These are phyloP conservation scores for Sugiyamaella pinicola DNA, from an alignment of 1,139 yeast species.

Conservation along the genomic window DNA sequence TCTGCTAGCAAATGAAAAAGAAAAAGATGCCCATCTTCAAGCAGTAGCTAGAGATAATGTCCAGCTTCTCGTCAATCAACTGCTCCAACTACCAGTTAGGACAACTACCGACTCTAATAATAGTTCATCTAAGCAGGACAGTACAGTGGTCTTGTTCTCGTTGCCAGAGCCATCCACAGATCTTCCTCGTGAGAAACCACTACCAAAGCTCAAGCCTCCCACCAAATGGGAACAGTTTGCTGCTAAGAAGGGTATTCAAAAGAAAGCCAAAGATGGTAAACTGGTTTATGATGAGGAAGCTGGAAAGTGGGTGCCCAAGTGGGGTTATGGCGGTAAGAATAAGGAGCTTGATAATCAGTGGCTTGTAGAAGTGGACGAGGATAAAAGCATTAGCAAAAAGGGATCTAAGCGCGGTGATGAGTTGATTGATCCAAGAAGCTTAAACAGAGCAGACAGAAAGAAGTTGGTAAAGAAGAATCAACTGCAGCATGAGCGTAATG, in stretches of 20 bases:
- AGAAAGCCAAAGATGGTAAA: constrained; percentile 89
- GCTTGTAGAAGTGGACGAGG: constrained; percentile 92
- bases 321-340: constrained; percentile 97
- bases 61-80: constrained; percentile 86
- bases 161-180: constrained; percentile 82
- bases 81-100: constrained; percentile 84
- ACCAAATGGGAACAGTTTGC: constrained; percentile 99
- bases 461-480: constrained; percentile 81
- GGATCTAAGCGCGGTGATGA: constrained; percentile 54
- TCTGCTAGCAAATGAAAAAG: constrained; percentile 62
- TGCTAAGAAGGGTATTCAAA: constrained; percentile 87
- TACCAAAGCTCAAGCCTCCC: constrained; percentile 88
- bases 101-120: constrained; percentile 72
- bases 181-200: constrained; percentile 92
- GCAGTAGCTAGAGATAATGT: constrained; percentile 87
- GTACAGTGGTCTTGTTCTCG: constrained; percentile 78
- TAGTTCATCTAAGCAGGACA: constrained; percentile 62
- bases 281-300: constrained; percentile 85
- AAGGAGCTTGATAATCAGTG: constrained; percentile 87
- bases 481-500: constrained; percentile 82
- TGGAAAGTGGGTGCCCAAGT: constrained; percentile 96
- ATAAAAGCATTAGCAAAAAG: constrained; percentile 45
- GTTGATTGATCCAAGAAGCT: constrained; percentile 81
- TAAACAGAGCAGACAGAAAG: constrained; percentile 82
- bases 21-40: constrained; percentile 64